A percentile compares a stretch with the other conserved stretches of the same genome.
These are phyloP conservation scores for Corrigiola litoralis DNA, from an alignment of 179 eudicot genomes.

Conservation along the genomic window DNA sequence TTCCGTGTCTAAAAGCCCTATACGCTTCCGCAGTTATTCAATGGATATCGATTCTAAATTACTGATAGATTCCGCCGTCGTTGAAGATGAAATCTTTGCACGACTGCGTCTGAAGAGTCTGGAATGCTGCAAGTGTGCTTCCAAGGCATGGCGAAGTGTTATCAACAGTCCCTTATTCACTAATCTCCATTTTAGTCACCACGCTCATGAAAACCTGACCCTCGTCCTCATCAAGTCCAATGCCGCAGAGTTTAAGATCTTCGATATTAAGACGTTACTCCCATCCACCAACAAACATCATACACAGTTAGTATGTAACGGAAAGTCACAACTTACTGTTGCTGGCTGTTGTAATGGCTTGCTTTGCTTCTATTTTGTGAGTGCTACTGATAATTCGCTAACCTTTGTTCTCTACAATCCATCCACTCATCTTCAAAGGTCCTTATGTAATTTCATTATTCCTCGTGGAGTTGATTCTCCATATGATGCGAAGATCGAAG, in stretches of 20 bases:
- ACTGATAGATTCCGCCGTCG: too few species aligned
- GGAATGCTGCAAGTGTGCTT: background rate
- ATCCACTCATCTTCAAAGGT: background rate
- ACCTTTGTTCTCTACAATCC: background rate
- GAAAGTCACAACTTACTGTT: background rate
- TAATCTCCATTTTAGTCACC: background rate
- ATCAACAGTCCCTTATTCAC: background rate
- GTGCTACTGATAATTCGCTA: too few species aligned
- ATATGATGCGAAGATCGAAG: background rate
- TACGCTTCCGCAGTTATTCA: too few species aligned
- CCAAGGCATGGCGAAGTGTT: background rate
- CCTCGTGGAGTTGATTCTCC: too few species aligned
- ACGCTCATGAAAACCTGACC: background rate
- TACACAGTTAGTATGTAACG: background rate
- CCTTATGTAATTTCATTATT: background rate
- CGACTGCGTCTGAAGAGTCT: background rate
- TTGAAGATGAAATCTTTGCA: background rate
- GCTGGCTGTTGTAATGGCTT: background rate
- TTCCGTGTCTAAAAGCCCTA: too few species aligned
- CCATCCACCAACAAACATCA: background rate
- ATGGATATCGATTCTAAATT: background rate
- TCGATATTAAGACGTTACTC: background rate
- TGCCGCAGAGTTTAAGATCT: too few species aligned
- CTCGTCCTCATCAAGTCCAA: background rate
- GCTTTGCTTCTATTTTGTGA: background rate